Conservation (phyloP, 495 filamentous ascomycete species). For the Pseudoneurospora amorphoporcata region DNA sequence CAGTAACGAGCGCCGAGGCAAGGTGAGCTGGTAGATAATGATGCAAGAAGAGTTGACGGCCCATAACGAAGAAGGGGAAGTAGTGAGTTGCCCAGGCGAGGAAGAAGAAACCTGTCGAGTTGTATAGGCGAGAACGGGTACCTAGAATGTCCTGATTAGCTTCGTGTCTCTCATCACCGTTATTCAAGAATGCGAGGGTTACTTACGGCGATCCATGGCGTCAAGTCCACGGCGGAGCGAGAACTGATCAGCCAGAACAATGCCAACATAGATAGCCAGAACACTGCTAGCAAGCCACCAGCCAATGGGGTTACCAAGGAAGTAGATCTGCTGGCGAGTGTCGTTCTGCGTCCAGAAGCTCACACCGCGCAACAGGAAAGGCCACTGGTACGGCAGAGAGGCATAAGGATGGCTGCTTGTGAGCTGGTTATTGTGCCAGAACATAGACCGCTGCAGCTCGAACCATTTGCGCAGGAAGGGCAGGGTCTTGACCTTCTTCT, state of each 20-base stretch:
- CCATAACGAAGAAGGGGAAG: conserved; percentile 96
- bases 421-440: conserved; percentile 96
- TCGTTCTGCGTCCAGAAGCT: conserved; percentile 99
- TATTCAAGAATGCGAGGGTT: neutral
- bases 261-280: conserved; percentile 85
- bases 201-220: conserved; percentile 87
- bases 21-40: conserved; percentile 95
- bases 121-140: conserved; percentile 87
- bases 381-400: conserved; percentile 93
- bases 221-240: conserved; percentile 86
- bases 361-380: conserved; percentile 89
- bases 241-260: conserved; percentile 86
- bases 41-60: conserved; percentile 92
- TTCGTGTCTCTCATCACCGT: neutral
- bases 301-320: conserved; percentile 91
- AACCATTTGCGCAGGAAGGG: conserved; percentile 92
- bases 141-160: conserved; percentile 37
- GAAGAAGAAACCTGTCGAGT: conserved; percentile 98
- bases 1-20: conserved; percentile 83
- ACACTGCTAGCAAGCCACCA: conserved; percentile 95
- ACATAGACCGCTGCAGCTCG: conserved; percentile 95
- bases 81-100: conserved; percentile 96
- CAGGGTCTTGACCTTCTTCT: conserved; percentile 66
- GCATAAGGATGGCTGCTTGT: conserved; percentile 95
- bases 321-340: conserved; percentile 95